phyloP scores from a whole-genome alignment of 225 moss, liverwort and hornwort genomes.

The Anthoceros angustus region DNA sequence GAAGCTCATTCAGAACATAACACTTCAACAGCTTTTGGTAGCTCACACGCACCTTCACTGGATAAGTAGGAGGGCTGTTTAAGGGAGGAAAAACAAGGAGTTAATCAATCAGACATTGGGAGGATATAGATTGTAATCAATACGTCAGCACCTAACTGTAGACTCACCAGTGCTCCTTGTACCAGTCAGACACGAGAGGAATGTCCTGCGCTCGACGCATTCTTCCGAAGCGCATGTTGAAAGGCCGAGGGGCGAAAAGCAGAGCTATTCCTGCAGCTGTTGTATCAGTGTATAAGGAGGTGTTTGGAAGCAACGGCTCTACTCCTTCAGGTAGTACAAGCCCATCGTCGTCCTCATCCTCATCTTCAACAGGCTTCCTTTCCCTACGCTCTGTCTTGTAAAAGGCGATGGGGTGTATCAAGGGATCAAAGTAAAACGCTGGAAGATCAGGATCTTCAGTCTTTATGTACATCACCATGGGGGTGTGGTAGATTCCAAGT shows the following conservation, averaged over 20 bases:
- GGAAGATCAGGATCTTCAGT: constrained; percentile 97
- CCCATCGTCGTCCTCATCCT: constrained; percentile 69
- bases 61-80: constrained; percentile 86
- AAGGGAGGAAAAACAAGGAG: constrained; percentile 4
- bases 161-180: constrained; percentile 91
- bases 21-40: constrained; percentile 99
- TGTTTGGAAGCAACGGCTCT: constrained; percentile 63
- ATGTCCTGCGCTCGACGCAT: constrained; percentile 98
- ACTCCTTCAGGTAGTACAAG: constrained; percentile 85
- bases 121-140: background rate
- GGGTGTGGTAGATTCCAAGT: constrained; percentile 92
- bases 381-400: constrained; percentile 92
- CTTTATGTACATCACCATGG: constrained; percentile 99
- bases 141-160: background rate
- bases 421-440: constrained; percentile 96
- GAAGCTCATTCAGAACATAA: constrained; percentile 90
- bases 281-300: constrained; percentile 88
- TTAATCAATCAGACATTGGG: background rate
- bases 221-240: constrained; percentile 96
- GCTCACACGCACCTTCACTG: constrained; percentile 97
- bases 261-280: constrained; percentile 93
- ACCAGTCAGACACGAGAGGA: constrained; percentile 98
- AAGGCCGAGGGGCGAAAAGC: constrained; percentile 90
- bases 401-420: constrained; percentile 93
- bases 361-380: constrained; percentile 61